These are phyloP conservation scores for Geranium brycei DNA, from an alignment of 345 rosid genomes.

Conservation along the genomic window DNA sequence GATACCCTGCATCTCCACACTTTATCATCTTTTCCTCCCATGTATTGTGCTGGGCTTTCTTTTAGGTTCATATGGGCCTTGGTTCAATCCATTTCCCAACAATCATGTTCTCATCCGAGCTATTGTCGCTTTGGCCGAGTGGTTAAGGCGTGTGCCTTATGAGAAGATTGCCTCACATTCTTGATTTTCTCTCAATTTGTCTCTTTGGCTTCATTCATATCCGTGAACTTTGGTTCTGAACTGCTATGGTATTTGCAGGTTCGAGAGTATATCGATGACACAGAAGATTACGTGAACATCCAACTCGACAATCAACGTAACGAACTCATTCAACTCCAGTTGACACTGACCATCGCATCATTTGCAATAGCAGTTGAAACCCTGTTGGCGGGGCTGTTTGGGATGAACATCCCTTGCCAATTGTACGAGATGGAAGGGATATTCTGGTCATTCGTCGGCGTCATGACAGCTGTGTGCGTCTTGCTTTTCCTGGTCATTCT, in stretches of 20 bases:
- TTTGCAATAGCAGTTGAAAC: conserved; percentile 64
- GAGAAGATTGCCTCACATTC: not conserved
- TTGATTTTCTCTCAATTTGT: not conserved
- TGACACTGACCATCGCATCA: conserved; percentile 65
- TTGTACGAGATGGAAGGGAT: conserved; percentile 25
- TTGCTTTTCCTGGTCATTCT: conserved; percentile 55
- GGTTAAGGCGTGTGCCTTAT: conserved; percentile 87
- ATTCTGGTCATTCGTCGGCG: conserved; percentile 48
- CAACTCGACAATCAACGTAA: conserved; percentile 86
- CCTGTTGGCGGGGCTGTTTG: conserved; percentile 45
- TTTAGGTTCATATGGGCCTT: too few relatives aligned
- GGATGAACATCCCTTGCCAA: conserved; percentile 68
- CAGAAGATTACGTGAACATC: conserved; percentile 87
- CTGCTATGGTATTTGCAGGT: conserved; percentile 30
- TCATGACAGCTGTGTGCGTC: conserved; percentile 29
- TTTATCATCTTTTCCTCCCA: too few relatives aligned
- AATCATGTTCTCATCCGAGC: too few relatives aligned
- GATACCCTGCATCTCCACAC: too few relatives aligned
- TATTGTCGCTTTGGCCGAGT: conserved; percentile 70
- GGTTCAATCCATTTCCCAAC: too few relatives aligned
- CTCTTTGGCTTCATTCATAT: not conserved
- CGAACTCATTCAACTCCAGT: conserved; percentile 75
- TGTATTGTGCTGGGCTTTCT: too few relatives aligned
- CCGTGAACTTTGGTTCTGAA: not conserved
- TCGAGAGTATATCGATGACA: conserved; percentile 86